Base-by-base conservation (phyloP, 345 rosid species). In the Eutrema heterophyllum region DNA sequence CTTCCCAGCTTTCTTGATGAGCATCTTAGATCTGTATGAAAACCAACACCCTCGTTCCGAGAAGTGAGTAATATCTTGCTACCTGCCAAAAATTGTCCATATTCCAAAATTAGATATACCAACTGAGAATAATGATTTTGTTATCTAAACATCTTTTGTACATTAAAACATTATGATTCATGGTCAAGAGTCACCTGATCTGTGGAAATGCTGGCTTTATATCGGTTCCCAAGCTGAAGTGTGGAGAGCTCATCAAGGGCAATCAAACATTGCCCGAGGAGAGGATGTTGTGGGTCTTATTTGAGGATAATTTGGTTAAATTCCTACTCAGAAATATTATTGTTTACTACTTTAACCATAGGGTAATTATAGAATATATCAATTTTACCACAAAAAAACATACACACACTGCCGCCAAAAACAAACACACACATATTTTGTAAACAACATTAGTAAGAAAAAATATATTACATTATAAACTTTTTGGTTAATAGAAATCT, bases 11-110 rank as follows among this genome's bases (percentile, higher is more conserved):
- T 21, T 84, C 77, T 24, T 64, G 8, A 0, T 67, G 56, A 1
- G 51, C 67, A 35, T 3, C 32, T 54, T 6, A 64, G 52, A 67
- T 75, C 71, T 0, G 76, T 64, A 53, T 65, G 13, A 5, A 64
- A 46, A 9, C 77, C 86, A 36, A 86, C 66, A 16, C 60, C 68
- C 43, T 7, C 75, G 10, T 81, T 73, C 10, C 84, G 76, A 40
- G 87, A 74, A 0, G 90, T 86, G 24, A 81, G 68, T 77, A 86
- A n/a, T 43, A 86, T 70, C 69, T 81, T 86, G 77, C 86, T 86
- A 5, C 73, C 63, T 69, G 56, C 14, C 14, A 18, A 55, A 68
- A 55, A 3, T 43, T 66, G 11, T 36, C 21, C 60, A 53, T 6
- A 6, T 7, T 3, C 16, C 35, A 52, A 52, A 27, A 51, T 26